Conservation (phyloP, 176 grass and related monocot species). For the Eleusine coracana region DNA sequence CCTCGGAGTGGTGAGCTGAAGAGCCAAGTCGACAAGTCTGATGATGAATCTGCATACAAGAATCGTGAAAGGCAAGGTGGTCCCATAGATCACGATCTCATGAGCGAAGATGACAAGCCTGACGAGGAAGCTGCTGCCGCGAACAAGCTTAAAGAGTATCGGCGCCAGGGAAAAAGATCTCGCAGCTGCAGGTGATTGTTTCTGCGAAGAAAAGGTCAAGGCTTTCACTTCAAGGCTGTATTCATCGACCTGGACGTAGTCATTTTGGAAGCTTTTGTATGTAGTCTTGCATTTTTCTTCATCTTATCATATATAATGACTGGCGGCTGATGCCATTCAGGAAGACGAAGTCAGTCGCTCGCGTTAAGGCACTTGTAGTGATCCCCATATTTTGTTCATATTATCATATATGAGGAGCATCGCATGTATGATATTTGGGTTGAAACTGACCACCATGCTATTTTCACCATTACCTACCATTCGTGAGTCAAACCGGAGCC, state of each 20-base stretch:
- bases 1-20: background rate
- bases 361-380: background rate
- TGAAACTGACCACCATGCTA: no score
- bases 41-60: background rate
- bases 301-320: background rate
- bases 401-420: no score
- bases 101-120: background rate
- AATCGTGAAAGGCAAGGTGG: background rate
- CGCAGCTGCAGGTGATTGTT: background rate
- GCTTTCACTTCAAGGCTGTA: background rate
- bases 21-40: background rate
- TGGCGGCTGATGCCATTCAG: background rate
- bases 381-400: no score
- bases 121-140: background rate
- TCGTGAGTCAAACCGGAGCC: no score
- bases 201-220: background rate
- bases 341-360: background rate
- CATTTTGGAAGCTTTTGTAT: constrained; percentile 2
- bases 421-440: no score
- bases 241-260: background rate
- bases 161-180: background rate
- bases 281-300: no score
- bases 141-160: background rate
- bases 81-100: background rate
- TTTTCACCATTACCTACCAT: no score